A percentile compares a stretch with the other conserved stretches of the same genome.
phyloP scores from a whole-genome alignment of 495 filamentous ascomycete genomes.

The Penicillium nucicola region DNA sequence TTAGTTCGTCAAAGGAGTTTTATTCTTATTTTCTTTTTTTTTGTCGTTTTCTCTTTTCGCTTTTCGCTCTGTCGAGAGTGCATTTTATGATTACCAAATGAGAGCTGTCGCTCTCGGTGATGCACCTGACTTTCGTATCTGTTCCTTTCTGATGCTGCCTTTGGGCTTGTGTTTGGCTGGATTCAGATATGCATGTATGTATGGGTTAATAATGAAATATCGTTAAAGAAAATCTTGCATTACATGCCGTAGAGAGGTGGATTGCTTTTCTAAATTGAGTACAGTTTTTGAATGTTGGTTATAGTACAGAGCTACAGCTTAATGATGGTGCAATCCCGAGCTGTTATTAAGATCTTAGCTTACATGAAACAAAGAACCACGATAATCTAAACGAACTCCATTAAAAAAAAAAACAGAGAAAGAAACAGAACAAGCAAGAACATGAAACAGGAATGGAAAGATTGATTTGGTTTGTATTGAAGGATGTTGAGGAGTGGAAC shows the following conservation, averaged over 20 bases:
- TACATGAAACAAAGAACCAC: conserved; percentile 2
- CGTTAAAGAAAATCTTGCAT: neutral
- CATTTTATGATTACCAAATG: neutral
- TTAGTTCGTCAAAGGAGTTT: conserved; percentile 9
- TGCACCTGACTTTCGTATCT: neutral
- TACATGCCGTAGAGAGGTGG: neutral
- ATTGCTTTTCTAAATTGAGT: too few species aligned
- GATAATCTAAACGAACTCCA: conserved; percentile 5
- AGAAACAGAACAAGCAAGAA: neutral
- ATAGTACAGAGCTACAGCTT: neutral
- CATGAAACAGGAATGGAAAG: neutral
- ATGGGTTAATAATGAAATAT: neutral
- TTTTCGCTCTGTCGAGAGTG: neutral
- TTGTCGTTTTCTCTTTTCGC: too few species aligned
- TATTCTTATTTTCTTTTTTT: conserved; percentile 2
- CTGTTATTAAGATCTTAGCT: conserved; percentile 1
- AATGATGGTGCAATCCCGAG: neutral
- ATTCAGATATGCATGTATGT: too few species aligned
- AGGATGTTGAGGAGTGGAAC: conserved; percentile 2
- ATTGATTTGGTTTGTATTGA: neutral
- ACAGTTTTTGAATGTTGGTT: too few species aligned
- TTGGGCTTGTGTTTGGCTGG: neutral
- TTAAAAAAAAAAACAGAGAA: too few species aligned
- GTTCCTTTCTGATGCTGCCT: neutral
- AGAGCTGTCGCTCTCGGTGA: neutral